Conservation (phyloP, 1,284 basidiomycete genomes). For the Malassezia brasiliensis region DNA sequence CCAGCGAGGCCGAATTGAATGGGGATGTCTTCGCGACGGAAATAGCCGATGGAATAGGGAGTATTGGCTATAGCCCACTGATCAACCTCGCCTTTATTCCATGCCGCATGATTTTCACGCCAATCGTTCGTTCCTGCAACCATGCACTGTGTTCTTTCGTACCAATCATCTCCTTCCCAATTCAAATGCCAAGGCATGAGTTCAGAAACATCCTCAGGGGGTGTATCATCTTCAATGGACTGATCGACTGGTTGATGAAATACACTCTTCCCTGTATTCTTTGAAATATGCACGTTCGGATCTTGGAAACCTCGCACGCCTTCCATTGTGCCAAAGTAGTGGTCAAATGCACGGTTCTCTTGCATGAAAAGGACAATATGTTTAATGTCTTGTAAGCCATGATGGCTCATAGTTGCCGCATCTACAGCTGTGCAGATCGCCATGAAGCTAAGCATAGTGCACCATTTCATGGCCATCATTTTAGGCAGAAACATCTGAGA, state of each 20-base stretch:
- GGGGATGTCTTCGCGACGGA: conserved; percentile 29
- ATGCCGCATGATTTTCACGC: conserved; percentile 32
- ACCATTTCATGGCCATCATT: too few relatives aligned
- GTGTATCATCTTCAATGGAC: background rate
- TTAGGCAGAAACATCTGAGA: too few relatives aligned
- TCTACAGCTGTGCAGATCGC: too few relatives aligned
- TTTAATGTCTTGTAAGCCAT: conserved; percentile 15
- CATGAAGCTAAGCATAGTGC: too few relatives aligned
- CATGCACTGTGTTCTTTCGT: conserved; percentile 31
- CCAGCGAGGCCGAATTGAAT: conserved; percentile 34
- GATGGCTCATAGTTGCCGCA: too few relatives aligned
- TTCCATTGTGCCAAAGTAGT: conserved; percentile 36
- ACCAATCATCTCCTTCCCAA: conserved; percentile 27
- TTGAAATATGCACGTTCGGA: conserved; percentile 31
- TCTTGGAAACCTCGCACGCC: conserved; percentile 39
- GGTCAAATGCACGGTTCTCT: conserved; percentile 42
- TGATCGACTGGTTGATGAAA: conserved; percentile 23
- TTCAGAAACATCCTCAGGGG: conserved; percentile 17
- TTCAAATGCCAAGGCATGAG: conserved; percentile 36
- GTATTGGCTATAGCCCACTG: conserved; percentile 31
- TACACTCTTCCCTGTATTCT: conserved; percentile 24
- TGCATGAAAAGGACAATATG: conserved; percentile 37
- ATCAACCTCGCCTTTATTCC: conserved; percentile 30
- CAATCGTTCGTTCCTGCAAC: conserved; percentile 33
- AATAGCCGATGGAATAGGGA: conserved; percentile 33